phyloP scores from a whole-genome alignment of 495 filamentous ascomycete genomes.

The Aspergillus bertholletiae region DNA sequence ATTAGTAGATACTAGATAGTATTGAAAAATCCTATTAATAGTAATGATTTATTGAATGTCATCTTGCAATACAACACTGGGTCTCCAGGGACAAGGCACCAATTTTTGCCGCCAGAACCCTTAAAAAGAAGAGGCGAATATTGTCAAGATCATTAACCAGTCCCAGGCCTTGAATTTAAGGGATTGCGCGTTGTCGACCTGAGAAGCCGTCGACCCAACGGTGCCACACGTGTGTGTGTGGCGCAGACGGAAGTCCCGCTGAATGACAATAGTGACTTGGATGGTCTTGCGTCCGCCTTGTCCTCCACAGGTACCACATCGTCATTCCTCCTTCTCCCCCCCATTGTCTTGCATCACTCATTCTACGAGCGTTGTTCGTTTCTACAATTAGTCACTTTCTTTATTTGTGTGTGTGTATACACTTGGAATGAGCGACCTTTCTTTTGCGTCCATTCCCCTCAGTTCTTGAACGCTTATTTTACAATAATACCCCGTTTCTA shows the following conservation, averaged over 20 bases:
- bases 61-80: background rate
- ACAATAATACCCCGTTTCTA: constrained; percentile 9
- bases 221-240: constrained; percentile 23
- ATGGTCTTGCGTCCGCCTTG: constrained; percentile 1
- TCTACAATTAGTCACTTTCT: background rate
- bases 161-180: background rate
- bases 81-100: constrained; percentile 1
- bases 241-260: constrained; percentile 14
- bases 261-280: background rate
- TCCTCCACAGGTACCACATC: constrained; percentile 17
- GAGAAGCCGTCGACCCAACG: constrained; percentile 10
- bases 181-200: constrained; percentile 19
- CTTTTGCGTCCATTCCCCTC: constrained; percentile 13
- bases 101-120: background rate
- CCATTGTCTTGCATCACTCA: background rate
- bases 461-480: constrained; percentile 7
- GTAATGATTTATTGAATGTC: background rate
- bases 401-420: background rate
- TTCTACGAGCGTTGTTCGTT: constrained; percentile 1
- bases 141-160: background rate
- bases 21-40: background rate
- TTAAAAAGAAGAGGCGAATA: background rate
- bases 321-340: constrained; percentile 17
- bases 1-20: no score
- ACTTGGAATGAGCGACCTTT: constrained; percentile 15